Evolutionary conservation across 495 filamentous ascomycete species (phyloP), one percentile per base, ranked within the genome.

Genomic region (Hyaloscypha finlandica): DNA sequence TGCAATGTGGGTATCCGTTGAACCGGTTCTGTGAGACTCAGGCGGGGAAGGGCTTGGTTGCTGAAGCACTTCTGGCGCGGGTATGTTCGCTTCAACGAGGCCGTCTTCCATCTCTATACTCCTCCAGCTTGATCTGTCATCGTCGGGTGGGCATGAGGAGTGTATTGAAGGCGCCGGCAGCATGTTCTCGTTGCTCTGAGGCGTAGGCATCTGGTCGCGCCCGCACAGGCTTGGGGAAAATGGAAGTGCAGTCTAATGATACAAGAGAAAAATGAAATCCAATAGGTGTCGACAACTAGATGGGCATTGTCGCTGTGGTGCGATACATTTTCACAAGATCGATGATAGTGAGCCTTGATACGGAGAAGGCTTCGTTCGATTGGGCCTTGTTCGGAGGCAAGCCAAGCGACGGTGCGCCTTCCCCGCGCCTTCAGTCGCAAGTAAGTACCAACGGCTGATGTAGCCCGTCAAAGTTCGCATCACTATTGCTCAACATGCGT

Each of bases 141-240:
- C 75, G 29, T 75, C 75, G 32, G 75, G 75, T 58, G 75, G 75
- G 66, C 75, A 77, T 71, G 71, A 73, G 64, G 70, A 64, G 60
- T 76, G 71, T 33, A 61, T 6, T 19, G 72, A 64, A 20, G 48
- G 52, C n/a, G 64, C 37, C 33, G 64, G 55, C 25, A 48, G 63
- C 39, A 60, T 61, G 30, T 39, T 61, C 31, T 70, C 60, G 73
- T 77, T 77, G 66, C 74, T 80, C 9, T 82, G 83, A 20, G 83
- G 81, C 45, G 81, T 84, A 69, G 84, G 84, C 84, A 86, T 86
- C 64, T 68, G 65, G 42, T 48, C 16, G 67, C 72, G 69, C 69
- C 71, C 35, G 71, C 70, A 67, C 72, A 60, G 66, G 72, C 69
- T 67, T 63, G 72, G 67, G 45, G 52, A 67, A 48, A 45, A 32